Base-by-base conservation (phyloP, 495 filamentous ascomycete species). In the Neurospora africana region DNA sequence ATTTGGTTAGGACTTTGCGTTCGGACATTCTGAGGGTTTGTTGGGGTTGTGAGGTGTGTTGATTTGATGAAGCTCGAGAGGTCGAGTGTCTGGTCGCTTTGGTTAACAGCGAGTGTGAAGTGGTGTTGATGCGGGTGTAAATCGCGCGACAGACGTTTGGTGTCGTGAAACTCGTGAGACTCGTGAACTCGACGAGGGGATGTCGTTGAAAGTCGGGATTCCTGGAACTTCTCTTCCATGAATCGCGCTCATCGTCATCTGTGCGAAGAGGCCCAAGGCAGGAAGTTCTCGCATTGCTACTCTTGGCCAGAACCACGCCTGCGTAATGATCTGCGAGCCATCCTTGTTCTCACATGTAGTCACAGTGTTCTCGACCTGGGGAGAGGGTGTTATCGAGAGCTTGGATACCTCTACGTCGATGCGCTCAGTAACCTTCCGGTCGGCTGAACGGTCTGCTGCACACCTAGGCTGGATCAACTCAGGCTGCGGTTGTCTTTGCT, bases 241-340 rank as follows among this genome's bases (percentile, higher is more conserved):
- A n/a, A n/a, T n/a, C n/a, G n/a, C n/a, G n/a, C n/a, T n/a, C n/a
- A n/a, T n/a, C n/a, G n/a, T n/a, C n/a, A n/a, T n/a, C n/a, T n/a
- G n/a, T n/a, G n/a, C n/a, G n/a, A n/a, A n/a, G n/a, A n/a, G n/a
- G n/a, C n/a, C n/a, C n/a, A n/a, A n/a, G n/a, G n/a, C n/a, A n/a
- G n/a, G 27, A 97, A 80, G 87, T 91, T 97, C 73, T 91, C 86
- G 11, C 93, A n/a, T n/a, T n/a, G n/a, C 91, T 68, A 97, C 81
- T 67, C 84, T 87, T 0, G 92, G 92, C 94, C 94, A 98, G 72
- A 98, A 86, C 89, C 91, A 97, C 13, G 88, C 88, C 78, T 97
- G 94, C 4, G 87, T 94, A 75, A 98, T 95, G 8, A 80, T 84
- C 43, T 76, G 71, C 39, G 85, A 83, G 35, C 84, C 80, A 74